A percentile compares a stretch with the other conserved stretches of the same genome.
Conservation (phyloP, 805 yeast genomes). For the Pichia nanzhaoensis region DNA sequence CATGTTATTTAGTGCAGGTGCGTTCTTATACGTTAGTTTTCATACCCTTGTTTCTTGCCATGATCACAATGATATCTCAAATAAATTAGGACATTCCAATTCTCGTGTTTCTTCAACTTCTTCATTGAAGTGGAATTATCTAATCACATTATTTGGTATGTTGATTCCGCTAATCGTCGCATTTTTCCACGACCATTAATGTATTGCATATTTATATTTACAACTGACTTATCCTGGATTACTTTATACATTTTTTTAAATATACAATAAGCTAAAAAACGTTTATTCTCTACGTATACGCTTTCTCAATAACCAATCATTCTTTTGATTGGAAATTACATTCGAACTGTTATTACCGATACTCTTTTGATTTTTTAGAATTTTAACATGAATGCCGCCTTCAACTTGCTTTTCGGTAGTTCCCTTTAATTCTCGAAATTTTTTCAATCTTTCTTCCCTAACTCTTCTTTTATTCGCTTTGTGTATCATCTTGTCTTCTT, state of each 20-base stretch:
- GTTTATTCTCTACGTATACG: conserved; percentile 17
- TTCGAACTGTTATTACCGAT: not conserved
- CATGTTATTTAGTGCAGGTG: conserved; percentile 61
- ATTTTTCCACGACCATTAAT: conserved; percentile 20
- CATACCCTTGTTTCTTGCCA: conserved; percentile 44
- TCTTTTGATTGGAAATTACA: conserved; percentile 17
- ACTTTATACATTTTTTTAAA: not conserved
- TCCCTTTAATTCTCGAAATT: conserved; percentile 29
- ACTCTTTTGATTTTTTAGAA: conserved; percentile 12
- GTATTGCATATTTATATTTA: not conserved
- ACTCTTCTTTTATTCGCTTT: conserved; percentile 12
- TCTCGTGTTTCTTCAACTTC: not conserved
- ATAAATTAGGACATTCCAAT: not conserved
- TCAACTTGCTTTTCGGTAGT: conserved; percentile 26
- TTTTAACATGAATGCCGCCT: conserved; percentile 38
- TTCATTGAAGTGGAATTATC: conserved; percentile 11
- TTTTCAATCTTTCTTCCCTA: conserved; percentile 15
- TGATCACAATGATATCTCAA: conserved; percentile 10
- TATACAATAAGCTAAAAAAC: not conserved
- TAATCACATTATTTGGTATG: conserved; percentile 26
- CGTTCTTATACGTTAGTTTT: conserved; percentile 63
- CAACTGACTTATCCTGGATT: not conserved
- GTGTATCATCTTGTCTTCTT: conserved; percentile 24
- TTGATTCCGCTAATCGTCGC: conserved; percentile 23
- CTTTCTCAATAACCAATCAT: conserved; percentile 26